Base-by-base conservation (phyloP, 2,329 filamentous ascomycete genomes). In the Aureobasidium sp. region DNA sequence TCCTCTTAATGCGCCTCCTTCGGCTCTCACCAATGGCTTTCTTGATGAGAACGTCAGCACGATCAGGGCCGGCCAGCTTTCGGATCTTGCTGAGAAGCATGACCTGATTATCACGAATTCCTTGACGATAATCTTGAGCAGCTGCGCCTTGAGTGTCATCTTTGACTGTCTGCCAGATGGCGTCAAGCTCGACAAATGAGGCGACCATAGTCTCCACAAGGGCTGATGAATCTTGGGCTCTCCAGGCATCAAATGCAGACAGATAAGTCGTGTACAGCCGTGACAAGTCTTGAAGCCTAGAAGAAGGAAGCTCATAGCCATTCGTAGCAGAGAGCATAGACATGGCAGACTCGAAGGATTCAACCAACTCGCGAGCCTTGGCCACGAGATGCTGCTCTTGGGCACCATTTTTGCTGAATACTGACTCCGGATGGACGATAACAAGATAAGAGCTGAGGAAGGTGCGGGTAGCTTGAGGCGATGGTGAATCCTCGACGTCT, bases 171-270 rank as follows among this genome's bases (percentile, higher is more conserved):
- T 91, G 88, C 80, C 89, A 89, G 51, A 93, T 93, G 39, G 87
- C 87, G 69, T 94, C 90, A 2, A 94, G 81, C 70, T 91, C 89
- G 21, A 92, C 88, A 72, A 93, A 92, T 66, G 91, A 89, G 68
- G 90, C 82, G n/a, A 93, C 81, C 89, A 94, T 92, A 61, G 90
- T 87, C 68, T 92, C 88, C 57, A 93, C 85, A 4, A 94, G 78
- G 0, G 89, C 86, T 59, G 86, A 86, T 0, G 88, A 90, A 70
- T 93, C 90, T 58, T 89, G 83, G 1, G 89, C 86, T 73, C 92
- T 91, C 90, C 90, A 94, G 3, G 88, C 85, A 63, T 90, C 88
- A 69, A 94, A 92, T 1, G 88, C 88, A 59, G 89, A 87, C 67
- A 87, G 84, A 67, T 91, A 94, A 0, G 86, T 83, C 36, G 87